Percentiles rank a stretch among this genome's conserved stretches.
phyloP scores from a whole-genome alignment of 2,329 filamentous ascomycete genomes.

The Leptographium radiaticola region DNA sequence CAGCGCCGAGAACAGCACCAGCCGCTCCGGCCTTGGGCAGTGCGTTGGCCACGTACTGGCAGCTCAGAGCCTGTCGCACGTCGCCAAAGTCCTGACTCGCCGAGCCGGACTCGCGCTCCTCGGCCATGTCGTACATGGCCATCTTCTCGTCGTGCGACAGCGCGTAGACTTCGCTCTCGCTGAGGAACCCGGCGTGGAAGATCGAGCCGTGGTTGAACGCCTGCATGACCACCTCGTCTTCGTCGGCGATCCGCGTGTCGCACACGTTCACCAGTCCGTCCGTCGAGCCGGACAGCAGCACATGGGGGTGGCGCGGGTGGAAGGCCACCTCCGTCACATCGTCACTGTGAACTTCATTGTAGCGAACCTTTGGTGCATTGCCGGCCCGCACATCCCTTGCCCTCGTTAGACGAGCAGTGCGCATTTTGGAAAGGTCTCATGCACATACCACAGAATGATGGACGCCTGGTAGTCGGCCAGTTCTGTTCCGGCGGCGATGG shows the following conservation, averaged over 20 bases:
- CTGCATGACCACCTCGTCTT: slow-evolving; percentile 66
- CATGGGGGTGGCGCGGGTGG: slow-evolving; percentile 44
- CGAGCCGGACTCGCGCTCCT: slow-evolving; percentile 45
- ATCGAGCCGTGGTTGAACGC: slow-evolving; percentile 67
- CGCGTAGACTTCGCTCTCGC: slow-evolving; percentile 51
- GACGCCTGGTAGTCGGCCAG: slow-evolving; percentile 49
- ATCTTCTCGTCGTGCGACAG: slow-evolving; percentile 69
- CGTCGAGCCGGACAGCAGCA: slow-evolving; percentile 64
- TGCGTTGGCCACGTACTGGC: slow-evolving; percentile 63
- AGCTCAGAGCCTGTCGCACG: slow-evolving; percentile 48
- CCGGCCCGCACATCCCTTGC: slow-evolving; percentile 44
- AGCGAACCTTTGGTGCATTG: slow-evolving; percentile 34
- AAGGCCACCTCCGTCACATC: slow-evolving; percentile 52
- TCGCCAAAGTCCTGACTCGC: slow-evolving; percentile 52
- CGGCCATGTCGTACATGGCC: slow-evolving; percentile 57
- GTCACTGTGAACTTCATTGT: slow-evolving; percentile 54
- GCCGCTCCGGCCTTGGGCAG: slow-evolving; percentile 41
- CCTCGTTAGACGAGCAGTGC: not conserved
- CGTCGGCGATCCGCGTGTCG: slow-evolving; percentile 55
- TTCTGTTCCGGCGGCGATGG: slow-evolving; percentile 62
- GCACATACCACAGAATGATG: slow-evolving; percentile 44
- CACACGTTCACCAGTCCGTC: slow-evolving; percentile 70
- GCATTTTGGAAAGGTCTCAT: not conserved
- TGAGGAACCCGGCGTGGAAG: slow-evolving; percentile 62
- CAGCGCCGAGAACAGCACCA: slow-evolving; percentile 49